Evolutionary conservation across 2,329 filamentous ascomycete genomes (phyloP), one percentile per base, ranked within the genome.

Genomic region (Fusarium continuum): DNA sequence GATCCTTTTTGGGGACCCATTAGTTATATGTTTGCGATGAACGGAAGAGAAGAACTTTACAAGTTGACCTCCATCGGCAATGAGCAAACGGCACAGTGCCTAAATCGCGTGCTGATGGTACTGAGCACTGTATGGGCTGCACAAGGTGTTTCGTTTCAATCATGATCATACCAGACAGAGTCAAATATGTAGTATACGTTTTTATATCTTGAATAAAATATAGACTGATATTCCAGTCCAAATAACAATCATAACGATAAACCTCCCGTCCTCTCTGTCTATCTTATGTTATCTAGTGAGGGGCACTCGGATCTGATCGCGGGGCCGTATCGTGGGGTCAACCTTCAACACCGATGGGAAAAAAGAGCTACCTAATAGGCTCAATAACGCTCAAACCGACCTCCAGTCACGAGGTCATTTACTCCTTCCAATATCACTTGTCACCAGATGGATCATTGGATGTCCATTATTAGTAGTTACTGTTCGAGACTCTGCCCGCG

Each of bases 261-360:
- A 23, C 31, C 19, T n/a, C 25, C 17, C 19, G 13, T 49, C 20
- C 46, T 22, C 25, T 39, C 9, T 47, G 31, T 5, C 17, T 16
- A 11, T 20, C 44, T 17, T 22, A 26, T 50, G n/a, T n/a, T n/a
- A n/a, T n/a, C n/a, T 52, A 46, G 54, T 57, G 54, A 57, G 54
- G 54, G 54, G 54, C 25, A 55, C 41, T 47, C 50, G 38, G 38
- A 55, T 40, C 54, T 16, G 19, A 57, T 57, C 54, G 55, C 44
- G 53, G 53, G 54, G 55, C 36, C 10, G 35, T 41, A 60, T 38
- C 55, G 56, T 47, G 56, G 56, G 55, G 55, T 54, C 35, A 54
- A 23, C 29, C 26, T n/a, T 53, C 26, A 49, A 31, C 50, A 17
- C 23, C 36, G 36, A 25, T n/a, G n/a, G n/a, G n/a, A n/a, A n/a